These are phyloP conservation scores for Cylindrotheca closterium DNA, from an alignment of 108 stramenopile species.

Conservation along the genomic window DNA sequence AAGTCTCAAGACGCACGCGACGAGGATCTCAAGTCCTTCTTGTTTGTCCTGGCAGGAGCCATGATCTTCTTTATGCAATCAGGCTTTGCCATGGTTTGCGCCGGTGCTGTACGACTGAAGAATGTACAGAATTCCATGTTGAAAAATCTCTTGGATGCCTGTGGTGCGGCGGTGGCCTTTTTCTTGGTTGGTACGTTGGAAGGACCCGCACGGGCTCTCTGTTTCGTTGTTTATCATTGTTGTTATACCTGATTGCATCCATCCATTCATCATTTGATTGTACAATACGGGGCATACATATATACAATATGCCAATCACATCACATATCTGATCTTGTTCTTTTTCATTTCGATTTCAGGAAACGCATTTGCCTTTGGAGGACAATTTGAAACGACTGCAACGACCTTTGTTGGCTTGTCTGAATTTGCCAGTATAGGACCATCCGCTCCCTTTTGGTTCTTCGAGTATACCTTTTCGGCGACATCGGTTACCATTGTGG, in stretches of 20 bases:
- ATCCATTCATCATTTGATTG: background rate
- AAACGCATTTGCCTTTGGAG: conserved; percentile 81
- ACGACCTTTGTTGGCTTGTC: conserved; percentile 62
- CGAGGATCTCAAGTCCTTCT: conserved; percentile 20
- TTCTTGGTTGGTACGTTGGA: conserved; percentile 52
- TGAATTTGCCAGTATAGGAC: conserved; percentile 54
- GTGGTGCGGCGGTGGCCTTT: conserved; percentile 77
- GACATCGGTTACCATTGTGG: conserved; percentile 88
- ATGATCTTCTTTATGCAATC: conserved; percentile 90
- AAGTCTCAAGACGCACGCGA: background rate
- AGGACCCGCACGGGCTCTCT: background rate
- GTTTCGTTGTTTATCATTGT: no score
- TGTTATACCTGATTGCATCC: background rate
- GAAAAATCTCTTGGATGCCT: conserved; percentile 87
- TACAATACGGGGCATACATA: background rate
- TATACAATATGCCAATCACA: background rate
- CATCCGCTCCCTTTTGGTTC: conserved; percentile 64
- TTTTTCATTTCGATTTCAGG: conserved; percentile 19
- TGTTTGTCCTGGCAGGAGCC: conserved; percentile 64
- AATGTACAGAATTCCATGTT: conserved; percentile 88
- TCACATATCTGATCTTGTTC: background rate
- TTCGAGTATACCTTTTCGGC: conserved; percentile 89
- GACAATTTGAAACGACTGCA: conserved; percentile 14
- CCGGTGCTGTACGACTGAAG: conserved; percentile 77
- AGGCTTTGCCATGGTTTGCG: conserved; percentile 82